Evolutionary conservation across 768 basidiomycete genomes (phyloP), one percentile per base, ranked within the genome.

Genomic region (Termitomyces bulborhizus): DNA sequence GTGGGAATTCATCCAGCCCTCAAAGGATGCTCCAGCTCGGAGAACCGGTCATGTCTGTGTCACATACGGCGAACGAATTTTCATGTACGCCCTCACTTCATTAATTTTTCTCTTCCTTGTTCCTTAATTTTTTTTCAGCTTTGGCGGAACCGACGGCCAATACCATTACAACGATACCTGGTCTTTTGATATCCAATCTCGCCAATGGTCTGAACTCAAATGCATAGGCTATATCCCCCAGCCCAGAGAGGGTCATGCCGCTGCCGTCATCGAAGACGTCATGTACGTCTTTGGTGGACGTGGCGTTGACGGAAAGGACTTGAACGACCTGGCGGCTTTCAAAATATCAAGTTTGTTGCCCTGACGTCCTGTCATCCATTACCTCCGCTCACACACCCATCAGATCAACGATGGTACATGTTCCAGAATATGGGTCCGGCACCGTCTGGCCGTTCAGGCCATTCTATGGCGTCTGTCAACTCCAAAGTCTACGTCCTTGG

Each of bases 151-250:
- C 12, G 97, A 99, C 66, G 95, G 95, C n/a, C 85, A 88, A 66
- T 98, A 89, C 71, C 97, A 98, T 67, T 99, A 99, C 73, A 99
- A 98, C 69, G 97, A 99, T 67, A 98, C 94, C 6, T 99, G 97
- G 97, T 79, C 85, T 1, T 98, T 90, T 70, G 93, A 96, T 68
- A 74, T 93, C 49, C 77, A 76, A 39, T 88, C 91, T 0, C 78
- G 81, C 52, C 81, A 71, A 44, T 99, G 97, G 97, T 80, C 88
- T 3, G 97, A 99, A 67, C 75, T 99, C 39, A 84, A 88, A 18
- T 98, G 95, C 70, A 98, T 97, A 55, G 97, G 97, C 1, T 98
- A 90, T 66, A 97, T 98, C 47, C 97, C 97, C 18, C 88, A 90
- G 6, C 90, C 97, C 2, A 76, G 97, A 48, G 97, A 99, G 69